These are phyloP conservation scores for Colletotrichum musicola DNA, from an alignment of 2,329 filamentous ascomycete species.

Conservation along the genomic window DNA sequence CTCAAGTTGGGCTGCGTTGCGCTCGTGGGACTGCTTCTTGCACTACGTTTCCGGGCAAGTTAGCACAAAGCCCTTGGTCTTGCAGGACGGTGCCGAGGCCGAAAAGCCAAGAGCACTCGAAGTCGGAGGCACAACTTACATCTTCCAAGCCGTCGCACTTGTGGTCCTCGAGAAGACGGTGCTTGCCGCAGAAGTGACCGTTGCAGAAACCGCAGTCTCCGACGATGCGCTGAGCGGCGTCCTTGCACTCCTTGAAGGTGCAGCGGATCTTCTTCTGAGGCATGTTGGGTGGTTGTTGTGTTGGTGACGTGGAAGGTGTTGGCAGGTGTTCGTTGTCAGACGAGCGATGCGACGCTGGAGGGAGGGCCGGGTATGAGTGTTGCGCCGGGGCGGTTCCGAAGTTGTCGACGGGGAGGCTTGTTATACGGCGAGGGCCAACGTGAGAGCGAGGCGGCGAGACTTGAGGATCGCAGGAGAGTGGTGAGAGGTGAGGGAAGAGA, in stretches of 20 bases:
- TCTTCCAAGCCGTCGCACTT: constrained; percentile 93
- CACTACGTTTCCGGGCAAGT: constrained; percentile 65
- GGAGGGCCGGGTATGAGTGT: neutral
- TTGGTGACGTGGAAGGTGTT: constrained; percentile 10
- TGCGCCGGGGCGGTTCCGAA: constrained; percentile 9
- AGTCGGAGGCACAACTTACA: constrained; percentile 63
- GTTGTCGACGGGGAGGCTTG: constrained; percentile 16
- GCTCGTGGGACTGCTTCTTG: constrained; percentile 96
- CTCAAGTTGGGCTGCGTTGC: constrained; percentile 93
- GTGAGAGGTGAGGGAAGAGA: neutral
- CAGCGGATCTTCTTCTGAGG: constrained; percentile 85
- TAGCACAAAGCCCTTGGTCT: constrained; percentile 53
- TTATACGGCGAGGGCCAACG: neutral
- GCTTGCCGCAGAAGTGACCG: constrained; percentile 94
- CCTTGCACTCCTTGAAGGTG: constrained; percentile 89
- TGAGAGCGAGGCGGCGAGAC: neutral
- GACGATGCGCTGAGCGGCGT: constrained; percentile 90
- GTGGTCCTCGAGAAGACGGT: constrained; percentile 93
- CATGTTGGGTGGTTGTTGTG: constrained; percentile 56
- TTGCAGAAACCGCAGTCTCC: constrained; percentile 97
- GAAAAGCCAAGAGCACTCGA: constrained; percentile 52
- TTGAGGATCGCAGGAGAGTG: neutral
- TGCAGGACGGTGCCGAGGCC: constrained; percentile 52
- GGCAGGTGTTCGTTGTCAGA: constrained; percentile 15
- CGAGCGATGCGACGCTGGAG: constrained; percentile 10